Percentiles rank a stretch among this genome's conserved stretches.
These are phyloP conservation scores for Russula brevipes DNA, from an alignment of 768 basidiomycete species.

Conservation along the genomic window DNA sequence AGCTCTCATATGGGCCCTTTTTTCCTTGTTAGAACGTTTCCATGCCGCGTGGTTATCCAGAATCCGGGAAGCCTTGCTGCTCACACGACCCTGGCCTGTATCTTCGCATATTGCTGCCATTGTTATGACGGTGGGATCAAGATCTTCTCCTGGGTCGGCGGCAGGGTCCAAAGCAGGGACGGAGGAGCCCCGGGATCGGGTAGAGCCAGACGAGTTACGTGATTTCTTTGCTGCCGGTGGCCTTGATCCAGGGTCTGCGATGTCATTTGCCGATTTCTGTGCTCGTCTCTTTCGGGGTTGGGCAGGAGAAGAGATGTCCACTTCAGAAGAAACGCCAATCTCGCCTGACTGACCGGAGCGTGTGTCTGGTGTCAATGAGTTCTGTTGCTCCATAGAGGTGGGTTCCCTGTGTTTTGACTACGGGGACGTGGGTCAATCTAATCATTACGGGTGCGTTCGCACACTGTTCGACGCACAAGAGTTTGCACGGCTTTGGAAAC, in stretches of 20 bases:
- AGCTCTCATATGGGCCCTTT: constrained; percentile 55
- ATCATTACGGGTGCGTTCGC: background rate
- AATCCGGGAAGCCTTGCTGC: constrained; percentile 70
- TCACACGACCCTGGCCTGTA: constrained; percentile 72
- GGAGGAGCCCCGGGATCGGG: constrained; percentile 34
- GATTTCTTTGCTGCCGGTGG: constrained; percentile 13
- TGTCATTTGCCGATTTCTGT: constrained; percentile 6
- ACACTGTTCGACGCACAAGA: too few relatives aligned
- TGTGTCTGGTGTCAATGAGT: background rate
- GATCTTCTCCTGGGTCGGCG: constrained; percentile 65
- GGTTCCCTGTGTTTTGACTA: background rate
- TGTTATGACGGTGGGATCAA: constrained; percentile 79
- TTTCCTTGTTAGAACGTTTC: constrained; percentile 65
- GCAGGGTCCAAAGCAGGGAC: constrained; percentile 53
- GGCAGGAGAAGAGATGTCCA: constrained; percentile 1
- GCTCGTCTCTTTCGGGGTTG: constrained; percentile 20
- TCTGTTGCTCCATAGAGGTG: background rate
- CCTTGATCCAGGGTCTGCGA: constrained; percentile 1
- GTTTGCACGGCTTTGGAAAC: constrained; percentile 1
- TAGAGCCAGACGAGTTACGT: constrained; percentile 20
- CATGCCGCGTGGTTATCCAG: constrained; percentile 64
- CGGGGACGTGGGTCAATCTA: background rate
- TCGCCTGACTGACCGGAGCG: constrained; percentile 1
- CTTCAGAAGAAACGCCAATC: background rate
- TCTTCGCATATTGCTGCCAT: constrained; percentile 79